Conservation (phyloP, 1,284 basidiomycete genomes). For the Porodaedalea pini region DNA sequence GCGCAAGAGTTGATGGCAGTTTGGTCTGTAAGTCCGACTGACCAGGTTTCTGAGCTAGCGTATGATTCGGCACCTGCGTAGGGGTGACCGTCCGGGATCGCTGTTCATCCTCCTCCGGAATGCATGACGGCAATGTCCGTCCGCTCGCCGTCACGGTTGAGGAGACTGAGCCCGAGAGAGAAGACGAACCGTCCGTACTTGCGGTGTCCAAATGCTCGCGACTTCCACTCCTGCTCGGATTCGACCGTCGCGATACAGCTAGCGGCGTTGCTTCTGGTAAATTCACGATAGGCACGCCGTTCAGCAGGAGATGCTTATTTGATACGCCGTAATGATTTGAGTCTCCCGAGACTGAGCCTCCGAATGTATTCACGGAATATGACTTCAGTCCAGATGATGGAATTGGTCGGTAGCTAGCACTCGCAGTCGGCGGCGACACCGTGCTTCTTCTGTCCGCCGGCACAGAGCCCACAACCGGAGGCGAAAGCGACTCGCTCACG, state of each 20-base stretch:
- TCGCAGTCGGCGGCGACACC: background rate
- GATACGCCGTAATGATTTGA: background rate
- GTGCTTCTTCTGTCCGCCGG: background rate
- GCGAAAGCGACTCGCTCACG: conserved; percentile 15
- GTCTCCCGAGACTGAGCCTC: background rate
- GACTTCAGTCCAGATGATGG: background rate
- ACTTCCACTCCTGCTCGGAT: background rate
- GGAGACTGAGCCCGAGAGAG: background rate
- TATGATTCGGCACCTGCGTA: background rate
- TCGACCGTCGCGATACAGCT: background rate
- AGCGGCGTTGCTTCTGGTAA: background rate
- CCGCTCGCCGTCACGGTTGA: conserved; percentile 3
- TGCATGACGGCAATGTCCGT: conserved; percentile 8
- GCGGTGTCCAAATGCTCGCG: conserved; percentile 45
- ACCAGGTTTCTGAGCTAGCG: background rate
- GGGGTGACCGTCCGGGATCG: background rate
- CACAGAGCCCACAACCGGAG: conserved; percentile 8
- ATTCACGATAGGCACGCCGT: background rate
- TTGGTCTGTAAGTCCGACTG: background rate
- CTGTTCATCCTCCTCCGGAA: conserved; percentile 15
- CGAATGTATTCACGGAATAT: conserved; percentile 1
- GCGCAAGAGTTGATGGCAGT: background rate
- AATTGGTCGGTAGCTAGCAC: background rate
- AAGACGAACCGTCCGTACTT: background rate
- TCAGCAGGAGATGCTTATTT: background rate